Evolutionary conservation across 2,329 filamentous ascomycete genomes (phyloP), one percentile per base, ranked within the genome.

Genomic region (Sarocladiaceae sp.): DNA sequence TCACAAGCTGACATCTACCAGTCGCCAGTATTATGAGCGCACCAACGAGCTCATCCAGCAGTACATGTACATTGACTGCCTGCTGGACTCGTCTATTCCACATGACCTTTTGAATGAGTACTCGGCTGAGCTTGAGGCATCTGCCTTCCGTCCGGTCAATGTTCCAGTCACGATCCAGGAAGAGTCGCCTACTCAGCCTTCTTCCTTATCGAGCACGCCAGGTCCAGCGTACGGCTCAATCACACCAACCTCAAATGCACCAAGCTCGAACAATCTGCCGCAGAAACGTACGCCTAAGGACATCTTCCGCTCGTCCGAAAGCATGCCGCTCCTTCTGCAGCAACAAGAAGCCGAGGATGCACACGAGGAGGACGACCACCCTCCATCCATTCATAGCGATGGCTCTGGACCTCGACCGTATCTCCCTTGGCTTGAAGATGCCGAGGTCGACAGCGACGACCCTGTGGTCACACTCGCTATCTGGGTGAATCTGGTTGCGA

Each of bases 81-180:
- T 97, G 53, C 79, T 97, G 55, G 91, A 96, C 70, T 96, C 90
- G 8, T 92, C 90, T 26, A 81, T 96, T n/a, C 92, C 92, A 2
- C 92, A 96, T 64, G 86, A 93, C 61, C 76, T 97, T 40, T 84
- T 97, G 53, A 92, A 95, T 64, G 92, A 97, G 68, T 97, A 96
- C 68, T 85, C 69, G 31, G 66, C 85, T 57, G 75, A 86, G 57
- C 73, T 83, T 48, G 75, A 80, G 39, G 74, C 75, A 18, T 78
- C 75, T 35, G 76, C 76, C 22, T 77, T 81, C 56, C 75, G 74
- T 46, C 71, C 74, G 47, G 63, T 81, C 53, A 79, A 83, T 58
- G 79, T 90, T 6, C 88, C 90, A 2, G 76, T 81, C 28, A 91
- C 88, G 11, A 94, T 94, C 59, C 71, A 76, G n/a, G 90, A 94